Conservation (phyloP, 2,329 filamentous ascomycete species). For the Fusarium udum region DNA sequence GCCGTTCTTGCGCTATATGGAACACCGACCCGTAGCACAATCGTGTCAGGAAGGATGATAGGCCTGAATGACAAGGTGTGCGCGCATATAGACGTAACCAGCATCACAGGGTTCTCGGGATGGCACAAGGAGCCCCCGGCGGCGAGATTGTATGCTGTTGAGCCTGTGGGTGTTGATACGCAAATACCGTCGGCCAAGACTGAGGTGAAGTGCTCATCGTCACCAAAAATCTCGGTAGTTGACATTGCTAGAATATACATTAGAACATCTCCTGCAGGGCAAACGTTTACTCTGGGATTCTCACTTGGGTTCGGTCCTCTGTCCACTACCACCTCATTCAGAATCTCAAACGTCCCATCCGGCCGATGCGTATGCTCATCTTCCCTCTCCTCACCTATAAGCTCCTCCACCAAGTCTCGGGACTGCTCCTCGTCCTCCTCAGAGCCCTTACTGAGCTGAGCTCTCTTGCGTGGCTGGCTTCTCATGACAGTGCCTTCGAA, state of each 20-base stretch:
- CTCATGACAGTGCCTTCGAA: constrained; percentile 97
- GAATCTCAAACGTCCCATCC: constrained; percentile 85
- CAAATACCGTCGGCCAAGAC: constrained; percentile 93
- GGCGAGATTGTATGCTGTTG: constrained; percentile 94
- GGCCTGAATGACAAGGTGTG: constrained; percentile 95
- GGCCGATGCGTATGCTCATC: constrained; percentile 87
- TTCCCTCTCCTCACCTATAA: constrained; percentile 86
- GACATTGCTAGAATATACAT: constrained; percentile 75
- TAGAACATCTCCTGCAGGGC: constrained; percentile 2
- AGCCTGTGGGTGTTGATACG: constrained; percentile 92
- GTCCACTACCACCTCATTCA: constrained; percentile 98
- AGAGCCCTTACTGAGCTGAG: constrained; percentile 34
- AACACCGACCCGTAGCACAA: constrained; percentile 92
- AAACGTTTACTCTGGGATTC: constrained; percentile 45
- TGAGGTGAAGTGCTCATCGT: constrained; percentile 94
- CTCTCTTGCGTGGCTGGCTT: constrained; percentile 62
- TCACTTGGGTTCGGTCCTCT: constrained; percentile 90
- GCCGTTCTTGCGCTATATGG: constrained; percentile 90
- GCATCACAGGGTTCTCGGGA: constrained; percentile 94
- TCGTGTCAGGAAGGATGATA: constrained; percentile 96
- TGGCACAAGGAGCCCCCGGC: constrained; percentile 96
- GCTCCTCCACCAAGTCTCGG: constrained; percentile 85
- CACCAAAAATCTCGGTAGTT: constrained; percentile 89
- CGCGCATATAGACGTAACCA: constrained; percentile 92
- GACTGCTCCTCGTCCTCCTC: constrained; percentile 51